A percentile compares a stretch with the other conserved stretches of the same genome.
Conservation (phyloP, 2,329 filamentous ascomycete genomes). For the Grosmannia penicillata region DNA sequence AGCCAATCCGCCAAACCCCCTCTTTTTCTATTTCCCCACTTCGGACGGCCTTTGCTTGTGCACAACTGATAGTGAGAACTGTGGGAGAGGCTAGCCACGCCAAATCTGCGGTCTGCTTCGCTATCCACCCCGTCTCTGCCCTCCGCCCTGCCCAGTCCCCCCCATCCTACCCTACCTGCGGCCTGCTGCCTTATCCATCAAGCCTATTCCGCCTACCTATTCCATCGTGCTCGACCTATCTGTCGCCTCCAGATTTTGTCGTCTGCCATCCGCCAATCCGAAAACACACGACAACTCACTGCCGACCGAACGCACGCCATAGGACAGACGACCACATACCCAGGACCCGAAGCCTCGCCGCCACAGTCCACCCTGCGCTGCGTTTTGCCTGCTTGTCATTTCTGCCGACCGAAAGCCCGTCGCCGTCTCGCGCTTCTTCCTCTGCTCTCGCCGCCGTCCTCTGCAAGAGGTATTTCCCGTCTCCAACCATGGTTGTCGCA, state of each 20-base stretch:
- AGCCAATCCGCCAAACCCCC: not conserved
- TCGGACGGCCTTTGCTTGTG: not conserved
- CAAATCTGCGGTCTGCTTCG: conserved; percentile 1
- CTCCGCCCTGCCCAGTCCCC: conserved; percentile 1
- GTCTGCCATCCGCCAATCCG: not conserved
- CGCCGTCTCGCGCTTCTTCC: not conserved
- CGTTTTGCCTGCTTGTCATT: too few relatives aligned
- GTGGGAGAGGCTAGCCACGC: not conserved
- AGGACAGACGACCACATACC: not conserved
- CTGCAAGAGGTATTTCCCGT: conserved; percentile 11
- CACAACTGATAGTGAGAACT: not conserved
- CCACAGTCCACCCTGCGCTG: not conserved
- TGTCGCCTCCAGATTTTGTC: not conserved
- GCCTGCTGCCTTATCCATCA: not conserved
- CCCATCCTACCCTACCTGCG: conserved; percentile 3
- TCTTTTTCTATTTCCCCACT: conserved; percentile 4
- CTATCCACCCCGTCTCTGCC: conserved; percentile 1
- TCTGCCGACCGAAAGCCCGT: not conserved
- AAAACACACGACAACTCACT: not conserved
- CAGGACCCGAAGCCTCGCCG: too few relatives aligned
- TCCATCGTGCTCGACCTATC: not conserved
- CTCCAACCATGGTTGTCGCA: conserved; percentile 43
- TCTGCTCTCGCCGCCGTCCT: not conserved
- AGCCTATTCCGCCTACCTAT: not conserved
- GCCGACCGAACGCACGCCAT: not conserved